Conservation (phyloP, 768 basidiomycete genomes). For the Lactarius trivialis region DNA sequence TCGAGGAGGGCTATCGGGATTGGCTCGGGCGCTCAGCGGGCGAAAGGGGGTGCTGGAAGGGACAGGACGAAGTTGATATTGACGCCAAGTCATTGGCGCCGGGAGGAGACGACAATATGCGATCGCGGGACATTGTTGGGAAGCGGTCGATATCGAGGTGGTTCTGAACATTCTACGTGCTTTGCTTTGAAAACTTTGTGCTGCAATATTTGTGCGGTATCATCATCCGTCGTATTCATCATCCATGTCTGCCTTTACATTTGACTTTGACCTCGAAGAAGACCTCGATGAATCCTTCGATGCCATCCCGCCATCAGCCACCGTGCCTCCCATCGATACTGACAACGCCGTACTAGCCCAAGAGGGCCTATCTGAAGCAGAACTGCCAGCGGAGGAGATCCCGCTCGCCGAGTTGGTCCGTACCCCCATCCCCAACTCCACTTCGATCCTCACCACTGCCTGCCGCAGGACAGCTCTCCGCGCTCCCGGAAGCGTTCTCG, state of each 20-base stretch:
- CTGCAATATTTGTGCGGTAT: background rate
- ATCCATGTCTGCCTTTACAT: slow-evolving; percentile 42
- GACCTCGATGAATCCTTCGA: slow-evolving; percentile 28
- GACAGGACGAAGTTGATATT: slow-evolving; percentile 8
- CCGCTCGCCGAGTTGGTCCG: slow-evolving; percentile 31
- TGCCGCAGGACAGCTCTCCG: slow-evolving; percentile 46
- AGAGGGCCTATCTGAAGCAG: background rate
- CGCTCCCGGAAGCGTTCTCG: slow-evolving; percentile 67
- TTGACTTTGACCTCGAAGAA: slow-evolving; percentile 58
- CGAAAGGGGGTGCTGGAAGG: slow-evolving; percentile 12
- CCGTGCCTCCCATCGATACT: background rate
- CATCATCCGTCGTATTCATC: background rate
- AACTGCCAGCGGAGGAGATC: slow-evolving; percentile 28
- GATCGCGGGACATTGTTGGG: slow-evolving; percentile 1
- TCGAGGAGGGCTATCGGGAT: slow-evolving; percentile 11
- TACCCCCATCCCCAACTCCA: background rate
- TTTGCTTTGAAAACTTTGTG: background rate
- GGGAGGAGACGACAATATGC: background rate
- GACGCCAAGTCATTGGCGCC: background rate
- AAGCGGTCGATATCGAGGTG: slow-evolving; percentile 14
- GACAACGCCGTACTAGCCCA: background rate
- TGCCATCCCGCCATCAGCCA: background rate
- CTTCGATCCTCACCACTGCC: background rate
- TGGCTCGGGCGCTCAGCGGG: slow-evolving; percentile 11
- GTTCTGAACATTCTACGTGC: background rate